A percentile compares a stretch with the other conserved stretches of the same genome.
phyloP scores from a whole-genome alignment of 805 yeast species.

The Teunomyces atbi region DNA sequence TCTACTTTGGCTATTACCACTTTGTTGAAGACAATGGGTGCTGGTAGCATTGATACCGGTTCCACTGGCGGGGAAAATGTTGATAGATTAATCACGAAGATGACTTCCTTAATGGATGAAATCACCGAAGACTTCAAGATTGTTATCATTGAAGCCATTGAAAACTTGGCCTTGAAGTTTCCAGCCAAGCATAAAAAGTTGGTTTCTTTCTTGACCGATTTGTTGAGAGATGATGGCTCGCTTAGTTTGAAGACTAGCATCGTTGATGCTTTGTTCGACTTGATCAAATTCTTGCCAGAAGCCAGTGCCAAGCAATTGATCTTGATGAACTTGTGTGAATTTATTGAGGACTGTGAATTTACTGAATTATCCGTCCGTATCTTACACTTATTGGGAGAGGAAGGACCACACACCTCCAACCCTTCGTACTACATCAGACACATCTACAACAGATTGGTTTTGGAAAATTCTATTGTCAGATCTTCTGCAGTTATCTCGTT shows the following conservation, averaged over 20 bases:
- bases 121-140: slow-evolving; percentile 94
- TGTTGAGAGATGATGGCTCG: slow-evolving; percentile 89
- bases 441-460: slow-evolving; percentile 92
- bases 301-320: slow-evolving; percentile 73
- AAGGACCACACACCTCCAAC: slow-evolving; percentile 83
- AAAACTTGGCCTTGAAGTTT: slow-evolving; percentile 88
- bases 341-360: slow-evolving; percentile 96
- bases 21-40: slow-evolving; percentile 89
- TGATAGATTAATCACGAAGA: slow-evolving; percentile 83
- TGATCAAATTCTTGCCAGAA: slow-evolving; percentile 79
- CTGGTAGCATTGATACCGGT: slow-evolving; percentile 42
- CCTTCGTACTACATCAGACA: slow-evolving; percentile 93
- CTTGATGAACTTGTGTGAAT: slow-evolving; percentile 87
- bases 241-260: slow-evolving; percentile 80
- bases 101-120: slow-evolving; percentile 85
- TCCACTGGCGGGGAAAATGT: slow-evolving; percentile 55
- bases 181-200: slow-evolving; percentile 85
- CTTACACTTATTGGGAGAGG: slow-evolving; percentile 86
- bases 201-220: slow-evolving; percentile 76
- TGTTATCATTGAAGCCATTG: slow-evolving; percentile 92
- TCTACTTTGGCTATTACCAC: slow-evolving; percentile 98
- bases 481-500: slow-evolving; percentile 94
- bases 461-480: slow-evolving; percentile 92
- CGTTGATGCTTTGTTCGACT: slow-evolving; percentile 89
- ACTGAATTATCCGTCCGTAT: slow-evolving; percentile 92